These are phyloP conservation scores for Daldinia bambusicola DNA, from an alignment of 495 filamentous ascomycete species.

Conservation along the genomic window DNA sequence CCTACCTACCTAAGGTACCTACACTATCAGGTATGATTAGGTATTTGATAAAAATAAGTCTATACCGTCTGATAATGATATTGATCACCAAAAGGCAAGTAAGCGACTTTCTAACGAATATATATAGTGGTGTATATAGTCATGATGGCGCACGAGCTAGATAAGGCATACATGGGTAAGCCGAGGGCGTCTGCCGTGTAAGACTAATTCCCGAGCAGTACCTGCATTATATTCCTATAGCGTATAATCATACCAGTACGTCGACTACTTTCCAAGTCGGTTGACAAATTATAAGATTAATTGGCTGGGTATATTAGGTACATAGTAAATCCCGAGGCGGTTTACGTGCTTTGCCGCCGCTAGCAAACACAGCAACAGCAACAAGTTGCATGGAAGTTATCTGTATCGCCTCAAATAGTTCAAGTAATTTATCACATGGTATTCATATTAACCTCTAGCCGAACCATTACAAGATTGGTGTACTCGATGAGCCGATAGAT, in stretches of 20 bases:
- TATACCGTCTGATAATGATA: background rate
- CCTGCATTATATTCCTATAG: constrained; percentile 1
- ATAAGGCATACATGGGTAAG: background rate
- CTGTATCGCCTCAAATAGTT: background rate
- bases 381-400: background rate
- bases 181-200: background rate
- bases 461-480: background rate
- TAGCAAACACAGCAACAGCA: background rate
- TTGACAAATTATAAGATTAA: background rate
- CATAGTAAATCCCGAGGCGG: constrained; percentile 15
- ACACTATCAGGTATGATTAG: too few relatives aligned
- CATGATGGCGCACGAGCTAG: background rate
- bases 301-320: background rate
- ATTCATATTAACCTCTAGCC: background rate
- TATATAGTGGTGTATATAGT: background rate
- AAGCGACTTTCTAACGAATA: background rate
- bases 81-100: background rate
- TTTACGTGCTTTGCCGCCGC: constrained; percentile 8
- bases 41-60: background rate
- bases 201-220: background rate
- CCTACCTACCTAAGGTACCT: too few relatives aligned
- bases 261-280: background rate
- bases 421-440: constrained; percentile 1
- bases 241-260: background rate
- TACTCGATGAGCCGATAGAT: background rate